phyloP scores from a whole-genome alignment of 768 basidiomycete genomes.

The Auriscalpium vulgare region DNA sequence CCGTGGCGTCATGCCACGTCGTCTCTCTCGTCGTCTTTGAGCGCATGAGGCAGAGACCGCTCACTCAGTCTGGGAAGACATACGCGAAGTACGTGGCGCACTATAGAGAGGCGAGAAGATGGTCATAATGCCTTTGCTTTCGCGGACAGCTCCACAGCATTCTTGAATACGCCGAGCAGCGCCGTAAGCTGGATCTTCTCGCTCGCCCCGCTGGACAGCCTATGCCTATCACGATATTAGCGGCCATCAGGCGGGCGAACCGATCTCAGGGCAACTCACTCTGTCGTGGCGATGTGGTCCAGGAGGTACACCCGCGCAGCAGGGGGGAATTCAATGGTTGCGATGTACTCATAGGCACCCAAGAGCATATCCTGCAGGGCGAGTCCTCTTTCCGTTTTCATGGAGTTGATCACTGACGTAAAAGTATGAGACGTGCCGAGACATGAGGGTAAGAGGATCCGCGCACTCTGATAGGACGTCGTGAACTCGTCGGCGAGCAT shows the following conservation, averaged over 20 bases:
- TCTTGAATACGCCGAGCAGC: slow-evolving; percentile 87
- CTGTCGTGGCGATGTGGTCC: slow-evolving; percentile 90
- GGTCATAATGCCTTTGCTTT: slow-evolving; percentile 21
- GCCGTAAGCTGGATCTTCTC: slow-evolving; percentile 95
- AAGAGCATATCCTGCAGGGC: slow-evolving; percentile 91
- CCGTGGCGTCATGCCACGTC: no score
- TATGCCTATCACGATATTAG: slow-evolving; percentile 48
- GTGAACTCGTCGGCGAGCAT: slow-evolving; percentile 98
- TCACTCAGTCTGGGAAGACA: neutral
- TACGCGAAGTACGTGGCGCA: neutral
- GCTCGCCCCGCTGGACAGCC: slow-evolving; percentile 84
- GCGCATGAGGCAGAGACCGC: no score
- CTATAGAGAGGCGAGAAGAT: neutral
- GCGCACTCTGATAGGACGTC: slow-evolving; percentile 73
- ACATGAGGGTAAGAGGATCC: neutral
- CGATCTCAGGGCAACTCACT: slow-evolving; percentile 46
- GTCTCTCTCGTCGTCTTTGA: no score
- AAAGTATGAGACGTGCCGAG: neutral
- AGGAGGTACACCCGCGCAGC: slow-evolving; percentile 86
- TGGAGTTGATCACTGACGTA: slow-evolving; percentile 63
- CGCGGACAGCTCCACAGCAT: slow-evolving; percentile 71
- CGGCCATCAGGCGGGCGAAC: neutral
- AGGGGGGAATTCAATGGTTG: slow-evolving; percentile 78
- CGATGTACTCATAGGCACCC: slow-evolving; percentile 86
- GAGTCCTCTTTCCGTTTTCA: slow-evolving; percentile 89